Base-by-base conservation (phyloP, 306 rosid genomes). In the Boehmeria nivea region DNA sequence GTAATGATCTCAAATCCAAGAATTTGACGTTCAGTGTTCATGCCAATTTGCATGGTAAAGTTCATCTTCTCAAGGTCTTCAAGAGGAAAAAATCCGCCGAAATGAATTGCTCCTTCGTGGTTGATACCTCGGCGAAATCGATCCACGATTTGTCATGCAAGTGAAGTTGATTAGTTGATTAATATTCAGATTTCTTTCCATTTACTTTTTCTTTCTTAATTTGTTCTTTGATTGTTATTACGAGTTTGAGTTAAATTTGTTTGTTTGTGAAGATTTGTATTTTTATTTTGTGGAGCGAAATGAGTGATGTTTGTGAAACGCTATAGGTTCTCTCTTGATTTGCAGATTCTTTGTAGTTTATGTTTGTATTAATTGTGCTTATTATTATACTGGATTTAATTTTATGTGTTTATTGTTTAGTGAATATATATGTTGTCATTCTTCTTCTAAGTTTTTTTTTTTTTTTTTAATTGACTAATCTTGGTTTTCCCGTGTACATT, bases 41-140 rank as follows among this genome's bases (percentile, higher is more conserved):
- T 49, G 71, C 75, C 33, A 63, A 68, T 45, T 53, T 74, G 67
- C 50, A 36, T 1, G 75, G 79, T 15, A 74, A 68, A 67, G 66
- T 74, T 4, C 67, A 68, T 42, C 47, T 68, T 22, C 56, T 74
- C 18, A 51, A 25, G n/a, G 14, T 68, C 37, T 45, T 63, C 45
- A 74, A 64, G 71, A 74, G 69, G 75, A 68, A 58, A 25, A 73
- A 59, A 40, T 46, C 75, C 1, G 62, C 75, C 2, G 22, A 63
- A 6, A 10, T 74, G 71, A 53, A 47, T 47, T 74, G 79, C 58
- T 57, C 64, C 20, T 22, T 74, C 18, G 48, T 27, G 6, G 60
- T 74, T 7, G 46, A 74, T 40, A 66, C 64, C 2, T 51, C 46
- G 12, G 19, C 64, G 25, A 64, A 68, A 40, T 19, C 19, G 21